These are phyloP conservation scores for Tulasnella sp. DNA, from an alignment of 768 basidiomycete species.

Conservation along the genomic window DNA sequence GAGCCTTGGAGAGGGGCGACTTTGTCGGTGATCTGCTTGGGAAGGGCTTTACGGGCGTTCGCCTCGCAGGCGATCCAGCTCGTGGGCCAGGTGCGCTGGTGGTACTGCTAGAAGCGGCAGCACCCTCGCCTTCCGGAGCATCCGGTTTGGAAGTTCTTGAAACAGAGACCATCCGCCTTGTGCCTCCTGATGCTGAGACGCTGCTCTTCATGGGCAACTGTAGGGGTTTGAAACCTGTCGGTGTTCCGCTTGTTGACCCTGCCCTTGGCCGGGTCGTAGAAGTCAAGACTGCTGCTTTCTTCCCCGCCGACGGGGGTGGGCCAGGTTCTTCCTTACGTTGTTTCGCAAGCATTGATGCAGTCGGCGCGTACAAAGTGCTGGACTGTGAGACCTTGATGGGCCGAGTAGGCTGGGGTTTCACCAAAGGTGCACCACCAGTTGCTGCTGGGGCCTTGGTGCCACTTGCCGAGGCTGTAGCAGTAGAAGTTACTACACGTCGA, in stretches of 20 bases:
- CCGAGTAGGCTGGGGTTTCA: conserved; percentile 63
- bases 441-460: conserved; percentile 36
- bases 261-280: conserved; percentile 7
- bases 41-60: not conserved
- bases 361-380: conserved; percentile 62
- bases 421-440: conserved; percentile 38
- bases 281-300: conserved; percentile 3
- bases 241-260: conserved; percentile 4
- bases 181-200: conserved; percentile 1
- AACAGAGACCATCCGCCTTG: conserved; percentile 7
- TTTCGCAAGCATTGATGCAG: conserved; percentile 73
- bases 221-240: not conserved
- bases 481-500: conserved; percentile 27
- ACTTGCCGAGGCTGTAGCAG: conserved; percentile 21
- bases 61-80: not conserved
- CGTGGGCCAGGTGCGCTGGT: not conserved
- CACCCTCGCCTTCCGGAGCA: not conserved
- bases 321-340: not conserved
- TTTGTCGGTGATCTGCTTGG: not conserved
- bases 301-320: not conserved
- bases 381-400: conserved; percentile 1
- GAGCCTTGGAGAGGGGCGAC: conserved; percentile 6
- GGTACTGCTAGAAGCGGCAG: not conserved
- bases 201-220: conserved; percentile 4
- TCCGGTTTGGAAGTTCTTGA: not conserved